Evolutionary conservation across 352 stramenopile genomes (phyloP).

Genomic region (Globisporangium sylvaticum): DNA sequence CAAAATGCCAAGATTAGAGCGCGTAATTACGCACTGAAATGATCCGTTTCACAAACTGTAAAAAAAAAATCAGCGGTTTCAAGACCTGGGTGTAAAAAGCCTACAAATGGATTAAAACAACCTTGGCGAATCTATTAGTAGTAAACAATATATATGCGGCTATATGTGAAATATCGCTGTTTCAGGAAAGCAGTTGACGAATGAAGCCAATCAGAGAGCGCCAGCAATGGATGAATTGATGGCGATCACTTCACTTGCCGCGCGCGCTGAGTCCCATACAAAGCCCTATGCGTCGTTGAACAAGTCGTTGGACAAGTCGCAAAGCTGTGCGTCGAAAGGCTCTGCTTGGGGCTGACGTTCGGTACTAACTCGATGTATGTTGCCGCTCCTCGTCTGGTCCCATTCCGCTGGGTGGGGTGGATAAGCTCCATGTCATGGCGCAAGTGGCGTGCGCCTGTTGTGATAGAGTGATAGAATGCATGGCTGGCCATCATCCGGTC

Average conservation of each 20-base stretch:
- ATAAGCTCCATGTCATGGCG: not conserved
- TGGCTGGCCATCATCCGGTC: not conserved
- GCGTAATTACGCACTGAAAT: conserved; percentile 4
- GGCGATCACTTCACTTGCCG: not conserved
- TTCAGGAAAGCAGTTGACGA: not conserved
- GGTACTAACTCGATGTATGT: no score
- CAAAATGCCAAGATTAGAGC: not conserved
- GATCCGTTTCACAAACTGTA: not conserved
- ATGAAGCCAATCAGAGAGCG: not conserved
- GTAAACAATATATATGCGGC: not conserved
- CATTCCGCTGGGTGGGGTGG: not conserved
- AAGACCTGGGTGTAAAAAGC: not conserved
- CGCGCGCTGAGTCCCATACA: not conserved
- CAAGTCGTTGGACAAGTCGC: not conserved
- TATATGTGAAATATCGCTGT: not conserved
- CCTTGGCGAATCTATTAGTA: not conserved
- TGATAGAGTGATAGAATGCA: not conserved
- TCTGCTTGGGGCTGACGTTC: no score
- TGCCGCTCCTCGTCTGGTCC: not conserved
- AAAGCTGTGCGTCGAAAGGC: not conserved
- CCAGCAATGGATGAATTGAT: not conserved
- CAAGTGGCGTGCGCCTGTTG: not conserved
- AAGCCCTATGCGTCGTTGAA: not conserved
- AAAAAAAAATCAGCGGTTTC: not conserved
- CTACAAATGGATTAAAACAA: not conserved